phyloP scores from a whole-genome alignment of 306 rosid genomes.

The Castanea crenata region DNA sequence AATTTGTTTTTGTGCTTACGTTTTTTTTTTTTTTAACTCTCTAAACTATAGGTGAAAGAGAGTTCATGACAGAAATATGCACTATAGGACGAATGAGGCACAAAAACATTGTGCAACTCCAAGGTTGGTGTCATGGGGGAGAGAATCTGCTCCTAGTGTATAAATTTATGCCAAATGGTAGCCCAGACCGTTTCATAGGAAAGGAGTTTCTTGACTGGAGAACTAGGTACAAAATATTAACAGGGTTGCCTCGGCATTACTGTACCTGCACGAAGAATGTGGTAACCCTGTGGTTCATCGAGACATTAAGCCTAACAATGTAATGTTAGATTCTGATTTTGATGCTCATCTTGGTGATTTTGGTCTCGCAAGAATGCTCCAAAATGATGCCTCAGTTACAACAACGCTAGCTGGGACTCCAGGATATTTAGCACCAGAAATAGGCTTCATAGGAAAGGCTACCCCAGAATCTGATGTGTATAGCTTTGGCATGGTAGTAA shows the following conservation, averaged over 20 bases:
- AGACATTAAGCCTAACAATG: slow-evolving; percentile 55
- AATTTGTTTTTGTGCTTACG: not conserved
- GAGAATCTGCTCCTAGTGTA: slow-evolving; percentile 41
- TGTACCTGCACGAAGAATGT: slow-evolving; percentile 59
- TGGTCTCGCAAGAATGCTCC: slow-evolving; percentile 47
- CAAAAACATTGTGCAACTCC: slow-evolving; percentile 54
- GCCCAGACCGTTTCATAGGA: slow-evolving; percentile 49
- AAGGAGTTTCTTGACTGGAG: slow-evolving; percentile 41
- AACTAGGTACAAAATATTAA: slow-evolving; percentile 45
- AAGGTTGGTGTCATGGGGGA: slow-evolving; percentile 52
- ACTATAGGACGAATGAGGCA: slow-evolving; percentile 58
- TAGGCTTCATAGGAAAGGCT: slow-evolving; percentile 47
- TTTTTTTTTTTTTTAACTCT: not conserved
- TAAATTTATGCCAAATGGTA: slow-evolving; percentile 60
- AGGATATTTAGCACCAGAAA: slow-evolving; percentile 55
- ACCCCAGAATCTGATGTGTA: slow-evolving; percentile 53
- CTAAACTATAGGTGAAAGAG: slow-evolving; percentile 48
- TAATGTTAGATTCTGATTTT: slow-evolving; percentile 41
- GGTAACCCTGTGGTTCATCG: slow-evolving; percentile 59
- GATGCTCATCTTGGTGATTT: slow-evolving; percentile 56
- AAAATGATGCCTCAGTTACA: slow-evolving; percentile 32
- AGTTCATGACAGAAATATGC: slow-evolving; percentile 57
- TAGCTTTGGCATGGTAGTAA: slow-evolving; percentile 56
- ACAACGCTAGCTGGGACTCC: slow-evolving; percentile 50
- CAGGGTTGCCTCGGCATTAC: slow-evolving; percentile 55